Base-by-base conservation (phyloP, 495 filamentous ascomycete species). In the Wilcoxina mikolae region DNA sequence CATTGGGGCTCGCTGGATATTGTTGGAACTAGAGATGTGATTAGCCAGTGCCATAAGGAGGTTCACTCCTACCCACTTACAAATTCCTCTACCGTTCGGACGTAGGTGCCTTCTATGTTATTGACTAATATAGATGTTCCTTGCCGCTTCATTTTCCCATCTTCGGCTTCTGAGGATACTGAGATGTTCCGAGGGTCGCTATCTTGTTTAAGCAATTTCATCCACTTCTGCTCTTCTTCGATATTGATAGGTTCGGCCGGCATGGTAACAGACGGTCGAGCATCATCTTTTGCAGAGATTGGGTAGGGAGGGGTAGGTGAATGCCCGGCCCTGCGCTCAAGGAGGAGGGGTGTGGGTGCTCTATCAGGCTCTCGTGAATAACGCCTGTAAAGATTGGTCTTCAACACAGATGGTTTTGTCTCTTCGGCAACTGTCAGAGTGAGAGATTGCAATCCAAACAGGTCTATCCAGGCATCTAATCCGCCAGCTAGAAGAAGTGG, bases 401-500 rank as follows among this genome's bases (percentile, higher is more conserved):
- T 1, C 4, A n/a, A n/a, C 7, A 43, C 7, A 43, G 25, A 27
- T 49, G 46, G 46, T 28, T 3, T 25, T 29, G 24, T 15, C 9
- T 22, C 25, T 49, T 49, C 23, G 1, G 22, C 22, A 15, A 20
- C 20, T 23, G 12, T 39, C 20, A 15, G 35, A 39, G 20, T 52
- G 20, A 95, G 73, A 2, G 81, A 80, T 55, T 77, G 74, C n/a
- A 67, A 68, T 12, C 93, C 90, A 43, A 94, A 65, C 12, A 90
- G 65, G 61, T 85, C 78, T 25, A 81, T 74, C 91, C 91, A 98
- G 38, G 86, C 82, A 47, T 87, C 78, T 12, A 96, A 67, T 0
- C 91, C 91, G 15, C 90, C 93, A 15, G 73, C 67, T 0, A 98
- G 74, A 35, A 98, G 74, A 27, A 84, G 81, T 2, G 87, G 88